These are phyloP conservation scores for Cydonia oblonga DNA, from an alignment of 331 rosid species.

Conservation along the genomic window DNA sequence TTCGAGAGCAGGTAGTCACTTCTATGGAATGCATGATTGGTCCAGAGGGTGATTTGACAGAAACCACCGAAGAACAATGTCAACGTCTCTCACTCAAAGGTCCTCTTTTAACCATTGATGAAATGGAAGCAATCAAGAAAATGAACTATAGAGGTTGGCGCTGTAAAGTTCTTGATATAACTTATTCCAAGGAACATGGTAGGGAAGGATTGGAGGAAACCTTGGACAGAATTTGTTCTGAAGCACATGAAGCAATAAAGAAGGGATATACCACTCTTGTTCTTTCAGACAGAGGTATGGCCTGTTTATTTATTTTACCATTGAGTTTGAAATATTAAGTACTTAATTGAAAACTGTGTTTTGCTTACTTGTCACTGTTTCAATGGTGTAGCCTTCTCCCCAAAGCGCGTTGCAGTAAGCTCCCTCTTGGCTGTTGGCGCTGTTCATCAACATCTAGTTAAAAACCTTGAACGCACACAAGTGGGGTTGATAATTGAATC, in stretches of 20 bases:
- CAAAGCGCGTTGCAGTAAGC: conserved; percentile 68
- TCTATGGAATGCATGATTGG: conserved; percentile 96
- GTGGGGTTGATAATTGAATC: conserved; percentile 85
- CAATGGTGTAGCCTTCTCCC: conserved; percentile 60
- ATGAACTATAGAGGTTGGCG: conserved; percentile 88
- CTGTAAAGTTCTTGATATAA: conserved; percentile 77
- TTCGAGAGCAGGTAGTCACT: conserved; percentile 93
- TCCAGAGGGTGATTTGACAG: conserved; percentile 95
- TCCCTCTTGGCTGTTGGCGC: conserved; percentile 95
- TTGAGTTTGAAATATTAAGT: background rate
- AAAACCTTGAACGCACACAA: conserved; percentile 82
- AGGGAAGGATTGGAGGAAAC: conserved; percentile 78
- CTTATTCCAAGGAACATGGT: conserved; percentile 62
- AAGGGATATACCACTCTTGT: conserved; percentile 77
- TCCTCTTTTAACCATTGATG: conserved; percentile 59
- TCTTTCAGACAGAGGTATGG: conserved; percentile 90
- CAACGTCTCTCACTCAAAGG: conserved; percentile 87
- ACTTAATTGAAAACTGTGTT: background rate
- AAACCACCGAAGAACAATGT: conserved; percentile 85
- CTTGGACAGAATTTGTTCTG: conserved; percentile 70
- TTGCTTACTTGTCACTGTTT: background rate
- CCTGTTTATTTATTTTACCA: background rate
- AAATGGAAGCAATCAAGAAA: conserved; percentile 77
- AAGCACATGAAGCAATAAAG: conserved; percentile 64
- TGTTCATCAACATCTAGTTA: conserved; percentile 86